A percentile compares a stretch with the other conserved stretches of the same genome.
These are phyloP conservation scores for Aspergillus biplanus DNA, from an alignment of 495 filamentous ascomycete genomes.

Conservation along the genomic window DNA sequence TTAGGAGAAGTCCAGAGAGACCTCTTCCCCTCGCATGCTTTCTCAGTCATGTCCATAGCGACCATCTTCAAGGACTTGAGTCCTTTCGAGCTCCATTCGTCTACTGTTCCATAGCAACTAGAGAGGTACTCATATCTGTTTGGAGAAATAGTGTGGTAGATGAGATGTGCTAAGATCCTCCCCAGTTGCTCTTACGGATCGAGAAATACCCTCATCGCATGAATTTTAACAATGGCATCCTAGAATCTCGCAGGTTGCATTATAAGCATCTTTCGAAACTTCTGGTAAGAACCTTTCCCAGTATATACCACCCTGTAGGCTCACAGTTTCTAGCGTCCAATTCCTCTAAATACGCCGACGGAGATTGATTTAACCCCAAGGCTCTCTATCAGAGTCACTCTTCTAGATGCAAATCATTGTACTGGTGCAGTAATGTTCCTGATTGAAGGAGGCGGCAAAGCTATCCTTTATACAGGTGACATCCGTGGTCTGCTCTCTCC, in stretches of 20 bases:
- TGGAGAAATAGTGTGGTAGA: not conserved
- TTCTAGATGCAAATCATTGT: conserved; percentile 94
- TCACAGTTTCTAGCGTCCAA: conserved; percentile 61
- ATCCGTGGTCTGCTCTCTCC: conserved; percentile 64
- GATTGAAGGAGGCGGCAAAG: conserved; percentile 74
- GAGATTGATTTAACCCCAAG: conserved; percentile 72
- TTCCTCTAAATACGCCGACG: conserved; percentile 83
- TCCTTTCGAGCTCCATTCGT: conserved; percentile 76
- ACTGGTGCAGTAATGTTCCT: conserved; percentile 93
- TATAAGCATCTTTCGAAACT: conserved; percentile 77
- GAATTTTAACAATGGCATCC: conserved; percentile 76
- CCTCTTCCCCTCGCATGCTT: conserved; percentile 81
- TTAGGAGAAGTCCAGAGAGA: conserved; percentile 59
- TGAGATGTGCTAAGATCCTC: not conserved
- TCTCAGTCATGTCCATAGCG: conserved; percentile 90
- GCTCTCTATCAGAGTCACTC: conserved; percentile 72
- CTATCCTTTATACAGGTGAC: conserved; percentile 91
- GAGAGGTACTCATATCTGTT: conserved; percentile 55
- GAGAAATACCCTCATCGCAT: conserved; percentile 78
- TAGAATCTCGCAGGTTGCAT: conserved; percentile 68
- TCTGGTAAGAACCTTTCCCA: conserved; percentile 43
- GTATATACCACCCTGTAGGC: not conserved
- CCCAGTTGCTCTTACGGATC: conserved; percentile 66
- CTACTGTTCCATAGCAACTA: conserved; percentile 86
- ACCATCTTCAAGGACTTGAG: conserved; percentile 86